Base-by-base conservation (phyloP, 2,329 filamentous ascomycete genomes). In the Alternaria sp. region DNA sequence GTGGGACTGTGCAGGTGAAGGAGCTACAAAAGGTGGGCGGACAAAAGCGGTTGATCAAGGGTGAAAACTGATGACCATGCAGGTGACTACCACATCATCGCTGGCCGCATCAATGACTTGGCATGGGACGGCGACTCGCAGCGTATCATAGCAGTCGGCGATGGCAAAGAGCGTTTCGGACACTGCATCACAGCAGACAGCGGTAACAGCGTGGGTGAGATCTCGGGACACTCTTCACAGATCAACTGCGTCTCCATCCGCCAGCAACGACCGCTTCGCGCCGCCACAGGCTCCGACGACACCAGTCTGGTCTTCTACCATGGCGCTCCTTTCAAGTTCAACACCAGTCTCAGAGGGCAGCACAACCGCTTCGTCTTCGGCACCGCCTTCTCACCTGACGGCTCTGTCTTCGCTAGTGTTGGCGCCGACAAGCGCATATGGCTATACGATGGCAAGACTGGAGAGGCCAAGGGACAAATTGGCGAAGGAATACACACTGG, bases 101-200 rank as follows among this genome's bases (percentile, higher is more conserved):
- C 92, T 34, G 95, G 95, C 12, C 90, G 92, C 54, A 94, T 99
- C 81, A 96, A 97, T 77, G 95, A 99, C 78, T 88, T 99, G 67
- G 94, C 93, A 1, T 99, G 95, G 94, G 95, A 98, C 74, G 94
- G 94, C 58, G 95, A 99, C 80, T 96, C 92, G 62, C 94, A 97
- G 82, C 90, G 95, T 51, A 90, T 99, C 75, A 97, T 98, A 73
- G 95, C 94, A 4, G 94, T 99, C 5, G 95, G 95, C 44, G 92
- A 98, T 71, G 95, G 95, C 52, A 94, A 94, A 75, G 93, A 98
- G 81, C 88, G 93, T 57, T 97, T 93, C 77, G 94, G 94, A 14
- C 92, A 94, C 78, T 97, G 93, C 82, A 93, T 98, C 76, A 97
- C 93, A 16, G 75, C 28, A 68, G 95, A 98, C 80, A 96, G 92